Percentiles rank a stretch among this genome's conserved stretches.
phyloP scores from a whole-genome alignment of 1,139 yeast genomes.

The Trichomonascaceae sp. region DNA sequence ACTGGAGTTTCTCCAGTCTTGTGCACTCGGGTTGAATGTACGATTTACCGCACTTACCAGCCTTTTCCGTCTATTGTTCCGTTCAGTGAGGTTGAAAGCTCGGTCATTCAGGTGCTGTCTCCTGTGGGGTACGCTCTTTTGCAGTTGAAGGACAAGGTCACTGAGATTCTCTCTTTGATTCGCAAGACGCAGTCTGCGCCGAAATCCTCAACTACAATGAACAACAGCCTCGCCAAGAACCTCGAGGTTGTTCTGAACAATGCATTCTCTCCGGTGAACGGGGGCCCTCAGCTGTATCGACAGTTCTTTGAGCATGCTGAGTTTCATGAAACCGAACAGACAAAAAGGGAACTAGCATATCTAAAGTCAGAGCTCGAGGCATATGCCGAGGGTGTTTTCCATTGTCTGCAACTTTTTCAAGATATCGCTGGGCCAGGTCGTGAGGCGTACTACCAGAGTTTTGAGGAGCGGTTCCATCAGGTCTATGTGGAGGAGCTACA shows the following conservation, averaged over 20 bases:
- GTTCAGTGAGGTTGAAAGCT: constrained; percentile 54
- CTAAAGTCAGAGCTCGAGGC: no score
- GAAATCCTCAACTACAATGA: background rate
- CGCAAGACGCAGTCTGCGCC: background rate
- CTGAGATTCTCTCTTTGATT: constrained; percentile 12
- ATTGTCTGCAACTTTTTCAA: no score
- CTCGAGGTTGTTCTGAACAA: background rate
- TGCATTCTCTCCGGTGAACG: background rate
- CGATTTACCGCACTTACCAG: constrained; percentile 60
- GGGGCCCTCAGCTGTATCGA: background rate
- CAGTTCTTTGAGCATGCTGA: background rate
- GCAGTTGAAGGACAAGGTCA: constrained; percentile 49
- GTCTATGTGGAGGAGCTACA: no score
- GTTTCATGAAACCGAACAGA: no score
- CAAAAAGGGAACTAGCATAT: no score
- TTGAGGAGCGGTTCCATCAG: no score
- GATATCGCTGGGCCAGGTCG: no score
- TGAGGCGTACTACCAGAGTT: no score
- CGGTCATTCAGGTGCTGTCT: constrained; percentile 49
- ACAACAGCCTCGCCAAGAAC: background rate
- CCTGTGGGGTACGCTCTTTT: constrained; percentile 77
- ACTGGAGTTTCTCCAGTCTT: constrained; percentile 65
- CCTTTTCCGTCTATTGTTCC: constrained; percentile 86
- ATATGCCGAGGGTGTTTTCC: no score
- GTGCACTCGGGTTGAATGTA: constrained; percentile 83